phyloP scores from a whole-genome alignment of 768 basidiomycete genomes.

The Podaxis carcinomalis region DNA sequence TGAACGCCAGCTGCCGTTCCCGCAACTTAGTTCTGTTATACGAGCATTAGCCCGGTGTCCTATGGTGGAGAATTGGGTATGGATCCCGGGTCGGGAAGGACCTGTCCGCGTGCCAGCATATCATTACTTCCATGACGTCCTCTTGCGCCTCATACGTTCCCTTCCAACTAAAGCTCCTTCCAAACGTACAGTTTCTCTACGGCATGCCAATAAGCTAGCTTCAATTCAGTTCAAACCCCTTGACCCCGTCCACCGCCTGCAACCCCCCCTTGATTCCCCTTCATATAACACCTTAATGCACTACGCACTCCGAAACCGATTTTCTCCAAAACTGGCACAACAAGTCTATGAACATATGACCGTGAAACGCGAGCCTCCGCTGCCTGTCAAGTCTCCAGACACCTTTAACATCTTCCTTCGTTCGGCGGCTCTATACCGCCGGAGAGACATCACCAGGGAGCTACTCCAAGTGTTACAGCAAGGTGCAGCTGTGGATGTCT shows the following conservation, averaged over 20 bases:
- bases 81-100: slow-evolving; percentile 26
- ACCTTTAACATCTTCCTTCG: slow-evolving; percentile 48
- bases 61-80: slow-evolving; percentile 32
- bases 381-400: slow-evolving; percentile 17
- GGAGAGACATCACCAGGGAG: slow-evolving; percentile 35
- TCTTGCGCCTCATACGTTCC: slow-evolving; percentile 34
- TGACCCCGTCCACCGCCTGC: slow-evolving; percentile 1
- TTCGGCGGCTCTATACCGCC: slow-evolving; percentile 46
- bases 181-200: not conserved
- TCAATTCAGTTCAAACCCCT: slow-evolving; percentile 4
- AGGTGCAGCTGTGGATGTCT: not conserved
- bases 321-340: slow-evolving; percentile 43
- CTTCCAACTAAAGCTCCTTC: slow-evolving; percentile 21
- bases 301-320: slow-evolving; percentile 60
- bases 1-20: slow-evolving; percentile 40
- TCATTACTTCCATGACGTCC: slow-evolving; percentile 44
- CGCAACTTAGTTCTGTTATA: slow-evolving; percentile 41
- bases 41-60: slow-evolving; percentile 44
- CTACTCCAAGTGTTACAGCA: slow-evolving; percentile 29
- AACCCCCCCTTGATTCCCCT: slow-evolving; percentile 18
- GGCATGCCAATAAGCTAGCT: not conserved
- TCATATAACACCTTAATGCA: slow-evolving; percentile 60
- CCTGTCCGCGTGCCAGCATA: slow-evolving; percentile 33
- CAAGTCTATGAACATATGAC: slow-evolving; percentile 54
- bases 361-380: slow-evolving; percentile 29